Base-by-base conservation (phyloP, 495 filamentous ascomycete species). In the Apiosordaria backusii region DNA sequence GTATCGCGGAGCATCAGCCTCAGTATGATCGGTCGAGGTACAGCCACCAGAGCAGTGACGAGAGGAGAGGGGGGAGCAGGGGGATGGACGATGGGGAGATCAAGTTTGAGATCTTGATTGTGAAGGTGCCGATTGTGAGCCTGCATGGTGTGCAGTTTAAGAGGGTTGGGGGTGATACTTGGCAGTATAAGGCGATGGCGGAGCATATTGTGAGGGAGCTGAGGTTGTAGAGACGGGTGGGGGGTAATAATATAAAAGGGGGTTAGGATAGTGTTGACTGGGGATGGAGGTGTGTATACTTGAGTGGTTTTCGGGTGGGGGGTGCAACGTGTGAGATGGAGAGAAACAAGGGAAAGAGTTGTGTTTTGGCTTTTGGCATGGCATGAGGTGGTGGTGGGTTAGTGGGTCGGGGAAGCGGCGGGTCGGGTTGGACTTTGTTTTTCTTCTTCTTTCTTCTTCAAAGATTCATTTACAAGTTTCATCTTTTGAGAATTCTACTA, bases 101-200 rank as follows among this genome's bases (percentile, higher is more conserved):
- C 50, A 86, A 89, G 65, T 99, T 99, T 71, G 95, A 99, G 74
- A 97, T 99, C 62, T 86, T 98, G 68, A 93, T 99, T 66, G 95
- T 99, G 67, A 99, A 99, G 81, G 92, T 99, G 35, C 95, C 95
- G 25, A 79, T 99, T 60, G 89, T 99, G 69, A 91, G 89, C 22
- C 78, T 99, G 66, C 93, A 98, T 72, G 95, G 95, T 53, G 92
- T 99, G 60, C 95, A 99, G 77, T 99, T 99, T 82, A 99, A 99
- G 84, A 92, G 94, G 77, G 88, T 98, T 57, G 87, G 91, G 27
- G 96, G 95, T 5, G 91, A 93, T 50, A 97, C 95, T 67, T 97
- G 93, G 93, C 93, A 97, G 78, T 99, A 97, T 75, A 96, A 97
- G 80, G 91, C 92, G 67, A 92, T 98, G 91, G 95, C 95, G 54